A percentile compares a stretch with the other conserved stretches of the same genome.
phyloP scores from a whole-genome alignment of 2,329 filamentous ascomycete genomes.

The Emydomyces testavorans region DNA sequence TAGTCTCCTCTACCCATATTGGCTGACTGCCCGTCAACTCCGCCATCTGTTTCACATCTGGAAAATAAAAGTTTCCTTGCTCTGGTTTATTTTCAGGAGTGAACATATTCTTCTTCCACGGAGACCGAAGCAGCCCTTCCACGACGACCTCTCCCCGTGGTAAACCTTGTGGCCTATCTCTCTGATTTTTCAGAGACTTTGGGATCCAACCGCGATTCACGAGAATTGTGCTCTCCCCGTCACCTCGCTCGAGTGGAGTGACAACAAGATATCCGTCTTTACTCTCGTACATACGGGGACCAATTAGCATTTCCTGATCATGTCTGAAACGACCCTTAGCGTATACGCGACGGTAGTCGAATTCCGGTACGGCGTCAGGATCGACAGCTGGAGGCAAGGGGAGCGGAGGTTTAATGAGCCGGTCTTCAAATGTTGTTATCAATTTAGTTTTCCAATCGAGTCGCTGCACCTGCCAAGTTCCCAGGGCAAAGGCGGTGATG shows the following conservation, averaged over 20 bases:
- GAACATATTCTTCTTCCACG: conserved; percentile 97
- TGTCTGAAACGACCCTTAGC: conserved; percentile 66
- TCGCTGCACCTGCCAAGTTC: conserved; percentile 90
- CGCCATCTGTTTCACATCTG: conserved; percentile 88
- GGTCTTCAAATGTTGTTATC: conserved; percentile 83
- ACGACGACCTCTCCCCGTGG: conserved; percentile 62
- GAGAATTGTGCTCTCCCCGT: conserved; percentile 56
- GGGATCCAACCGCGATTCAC: conserved; percentile 88
- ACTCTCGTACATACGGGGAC: conserved; percentile 77
- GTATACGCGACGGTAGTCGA: conserved; percentile 79
- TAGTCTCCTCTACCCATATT: conserved; percentile 92
- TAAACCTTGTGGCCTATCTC: conserved; percentile 51
- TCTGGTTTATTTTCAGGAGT: conserved; percentile 82
- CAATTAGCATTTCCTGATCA: conserved; percentile 92
- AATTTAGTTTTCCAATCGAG: conserved; percentile 89
- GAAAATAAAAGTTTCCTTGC: conserved; percentile 83
- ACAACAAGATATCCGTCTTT: conserved; percentile 84
- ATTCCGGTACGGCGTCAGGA: conserved; percentile 67
- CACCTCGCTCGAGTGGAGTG: conserved; percentile 69
- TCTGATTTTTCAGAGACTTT: conserved; percentile 58
- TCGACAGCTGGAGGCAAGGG: conserved; percentile 77
- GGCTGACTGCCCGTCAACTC: conserved; percentile 66
- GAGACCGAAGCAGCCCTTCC: conserved; percentile 73
- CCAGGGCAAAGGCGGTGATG: conserved; percentile 76
- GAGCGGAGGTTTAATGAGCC: conserved; percentile 70